Percentiles rank a stretch among this genome's conserved stretches.
Evolutionary conservation across 2,329 filamentous ascomycete species (phyloP).

Genomic region (Scytalidium lignicola): DNA sequence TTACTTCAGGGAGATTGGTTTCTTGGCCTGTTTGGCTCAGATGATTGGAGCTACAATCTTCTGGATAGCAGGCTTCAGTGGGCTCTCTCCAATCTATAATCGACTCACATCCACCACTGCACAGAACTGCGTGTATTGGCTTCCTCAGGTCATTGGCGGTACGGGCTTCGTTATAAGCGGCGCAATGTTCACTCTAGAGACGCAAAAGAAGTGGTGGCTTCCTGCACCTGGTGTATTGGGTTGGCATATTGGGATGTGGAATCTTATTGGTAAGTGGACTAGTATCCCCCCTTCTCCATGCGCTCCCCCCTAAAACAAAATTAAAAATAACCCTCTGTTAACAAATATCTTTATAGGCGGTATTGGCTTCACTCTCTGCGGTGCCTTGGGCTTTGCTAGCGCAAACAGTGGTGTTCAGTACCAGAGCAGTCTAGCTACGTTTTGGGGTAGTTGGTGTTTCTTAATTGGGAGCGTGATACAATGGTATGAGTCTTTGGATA

Average conservation of each 20-base stretch:
- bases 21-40: slow-evolving; percentile 53
- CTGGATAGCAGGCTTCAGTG: slow-evolving; percentile 58
- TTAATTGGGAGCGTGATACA: slow-evolving; percentile 42
- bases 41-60: slow-evolving; percentile 53
- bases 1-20: slow-evolving; percentile 57
- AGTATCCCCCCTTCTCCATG: background rate
- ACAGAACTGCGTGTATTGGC: slow-evolving; percentile 55
- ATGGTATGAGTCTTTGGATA: slow-evolving; percentile 43
- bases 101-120: slow-evolving; percentile 38
- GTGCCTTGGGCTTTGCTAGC: slow-evolving; percentile 47
- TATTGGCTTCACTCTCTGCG: slow-evolving; percentile 57
- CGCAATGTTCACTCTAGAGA: slow-evolving; percentile 60
- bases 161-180: slow-evolving; percentile 55
- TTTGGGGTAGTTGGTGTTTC: slow-evolving; percentile 46
- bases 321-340: background rate
- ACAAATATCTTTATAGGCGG: slow-evolving; percentile 9
- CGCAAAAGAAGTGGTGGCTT: slow-evolving; percentile 57
- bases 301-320: background rate
- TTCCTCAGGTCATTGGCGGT: slow-evolving; percentile 58
- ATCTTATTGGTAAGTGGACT: slow-evolving; percentile 53
- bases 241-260: slow-evolving; percentile 65
- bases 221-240: slow-evolving; percentile 53
- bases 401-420: slow-evolving; percentile 37
- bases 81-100: slow-evolving; percentile 50
- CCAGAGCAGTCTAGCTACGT: slow-evolving; percentile 43